Evolutionary conservation across 1,284 basidiomycete genomes (phyloP), one percentile per base, ranked within the genome.

Genomic region (Sporisorium iseilematis-ciliati): DNA sequence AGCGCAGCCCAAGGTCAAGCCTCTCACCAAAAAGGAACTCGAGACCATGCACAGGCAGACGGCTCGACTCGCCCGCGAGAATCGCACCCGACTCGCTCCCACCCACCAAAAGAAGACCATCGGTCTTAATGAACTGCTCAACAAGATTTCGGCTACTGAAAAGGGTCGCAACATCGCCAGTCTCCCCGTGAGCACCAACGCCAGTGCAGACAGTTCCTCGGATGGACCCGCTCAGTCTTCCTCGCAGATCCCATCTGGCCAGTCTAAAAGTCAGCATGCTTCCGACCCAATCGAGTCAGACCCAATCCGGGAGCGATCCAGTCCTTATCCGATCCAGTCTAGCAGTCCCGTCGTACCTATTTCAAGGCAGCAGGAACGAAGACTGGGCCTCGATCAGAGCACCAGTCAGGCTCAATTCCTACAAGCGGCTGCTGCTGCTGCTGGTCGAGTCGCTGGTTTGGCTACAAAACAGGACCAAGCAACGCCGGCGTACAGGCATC

Each of bases 41-140:
- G 79, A 80, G 18, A 68, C 57, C 53, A 83, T 82, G 82, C 75
- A 83, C 56, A 57, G 68, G 6, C 75, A 79, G 46, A 72, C 79
- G 1, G 82, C 82, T 4, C 70, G 72, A 5, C 63, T 81, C 8
- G 77, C 75, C 14, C 78, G 82, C 55, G 76, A 81, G 43, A 63
- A 80, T 25, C 72, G 75, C 35, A 55, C 74, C 7, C 53, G 55
- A 18, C 55, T 77, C 8, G 56, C 61, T 4, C 60, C 58, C 10
- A 31, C 50, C 3, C 76, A 77, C 38, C 76, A 63, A 14, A 78
- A 75, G 57, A 70, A 69, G 58, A 78, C 72, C 57, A 70, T 76
- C 55, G 66, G 66, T 16, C 65, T 82, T 46, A 58, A 65, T 41
- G 79, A 81, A 31, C 65, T 82, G 35, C 67, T 82, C 26, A 68